Percentiles rank a stretch among this genome's conserved stretches.
Evolutionary conservation across 2,329 filamentous ascomycete species (phyloP).

Genomic region (Pseudogymnoascus sp.): DNA sequence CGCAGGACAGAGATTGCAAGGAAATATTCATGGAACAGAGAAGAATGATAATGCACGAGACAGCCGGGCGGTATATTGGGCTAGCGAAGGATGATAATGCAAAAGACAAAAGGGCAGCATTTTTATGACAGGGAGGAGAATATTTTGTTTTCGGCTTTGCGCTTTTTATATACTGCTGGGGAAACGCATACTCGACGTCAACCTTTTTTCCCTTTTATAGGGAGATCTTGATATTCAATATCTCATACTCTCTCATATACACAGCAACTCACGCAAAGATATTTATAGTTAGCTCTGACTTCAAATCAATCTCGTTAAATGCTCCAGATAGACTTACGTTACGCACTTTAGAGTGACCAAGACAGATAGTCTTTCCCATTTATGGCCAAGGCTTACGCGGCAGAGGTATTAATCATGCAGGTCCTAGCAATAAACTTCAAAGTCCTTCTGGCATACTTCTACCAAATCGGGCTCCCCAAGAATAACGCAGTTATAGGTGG

Average conservation of each 20-base stretch:
- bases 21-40: neutral
- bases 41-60: neutral
- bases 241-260: neutral
- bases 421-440: no score
- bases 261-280: neutral
- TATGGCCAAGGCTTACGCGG: no score
- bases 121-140: neutral
- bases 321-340: no score
- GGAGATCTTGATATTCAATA: neutral
- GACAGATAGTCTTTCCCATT: no score
- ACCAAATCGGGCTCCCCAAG: no score
- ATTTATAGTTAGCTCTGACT: neutral
- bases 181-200: neutral
- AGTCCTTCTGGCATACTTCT: no score
- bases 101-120: neutral
- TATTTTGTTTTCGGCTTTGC: neutral
- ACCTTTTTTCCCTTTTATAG: neutral
- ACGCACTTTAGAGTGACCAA: no score
- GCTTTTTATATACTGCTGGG: neutral
- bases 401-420: no score
- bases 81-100: neutral
- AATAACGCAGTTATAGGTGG: neutral
- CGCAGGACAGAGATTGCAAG: no score
- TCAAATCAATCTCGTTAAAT: neutral
- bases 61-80: neutral